Conservation (phyloP, 2,329 filamentous ascomycete species). For the Monilinia fructicola region DNA sequence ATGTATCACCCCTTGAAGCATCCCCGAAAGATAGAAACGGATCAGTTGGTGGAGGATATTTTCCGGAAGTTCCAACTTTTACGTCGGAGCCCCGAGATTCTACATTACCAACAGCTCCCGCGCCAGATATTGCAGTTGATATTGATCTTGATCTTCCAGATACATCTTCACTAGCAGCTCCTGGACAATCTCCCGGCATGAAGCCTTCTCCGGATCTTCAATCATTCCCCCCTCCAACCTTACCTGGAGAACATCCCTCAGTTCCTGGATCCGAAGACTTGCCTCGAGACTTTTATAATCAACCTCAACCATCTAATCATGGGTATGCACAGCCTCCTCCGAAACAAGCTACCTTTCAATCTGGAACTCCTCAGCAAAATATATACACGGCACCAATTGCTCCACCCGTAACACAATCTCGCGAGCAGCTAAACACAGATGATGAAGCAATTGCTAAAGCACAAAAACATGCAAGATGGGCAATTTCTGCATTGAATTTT, state of each 20-base stretch:
- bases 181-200: slow-evolving; percentile 31
- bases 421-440: slow-evolving; percentile 55
- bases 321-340: slow-evolving; percentile 38
- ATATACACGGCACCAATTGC: slow-evolving; percentile 26
- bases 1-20: slow-evolving; percentile 54
- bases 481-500: slow-evolving; percentile 94
- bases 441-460: slow-evolving; percentile 72
- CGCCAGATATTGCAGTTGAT: slow-evolving; percentile 32
- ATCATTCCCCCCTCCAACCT: slow-evolving; percentile 40
- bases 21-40: slow-evolving; percentile 46
- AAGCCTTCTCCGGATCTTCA: slow-evolving; percentile 36
- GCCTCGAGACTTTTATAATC: slow-evolving; percentile 43
- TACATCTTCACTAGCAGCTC: slow-evolving; percentile 31
- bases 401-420: slow-evolving; percentile 26
- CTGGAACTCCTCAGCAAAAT: slow-evolving; percentile 29
- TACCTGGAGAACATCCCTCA: slow-evolving; percentile 25
- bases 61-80: slow-evolving; percentile 49
- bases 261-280: slow-evolving; percentile 41
- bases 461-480: slow-evolving; percentile 96
- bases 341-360: slow-evolving; percentile 22
- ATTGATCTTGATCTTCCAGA: slow-evolving; percentile 36
- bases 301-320: slow-evolving; percentile 28
- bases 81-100: slow-evolving; percentile 34
- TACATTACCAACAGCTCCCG: slow-evolving; percentile 37
- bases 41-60: slow-evolving; percentile 58